These are phyloP conservation scores for Pseudoperonospora humuli DNA, from an alignment of 352 stramenopile species.

Conservation along the genomic window DNA sequence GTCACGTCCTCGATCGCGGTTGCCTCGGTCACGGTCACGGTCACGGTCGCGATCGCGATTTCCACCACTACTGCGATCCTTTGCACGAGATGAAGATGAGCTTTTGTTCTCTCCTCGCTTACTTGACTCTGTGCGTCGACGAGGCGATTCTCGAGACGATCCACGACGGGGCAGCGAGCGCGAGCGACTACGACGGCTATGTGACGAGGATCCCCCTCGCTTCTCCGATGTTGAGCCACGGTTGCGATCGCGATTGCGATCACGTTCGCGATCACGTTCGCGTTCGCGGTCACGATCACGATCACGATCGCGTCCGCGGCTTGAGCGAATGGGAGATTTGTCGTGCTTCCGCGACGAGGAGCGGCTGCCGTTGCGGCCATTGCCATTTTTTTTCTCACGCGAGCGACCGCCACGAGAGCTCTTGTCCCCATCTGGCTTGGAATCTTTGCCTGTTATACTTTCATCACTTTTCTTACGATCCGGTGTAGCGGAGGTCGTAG, in stretches of 20 bases:
- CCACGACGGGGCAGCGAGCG: constrained; percentile 39
- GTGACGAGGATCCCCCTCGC: constrained; percentile 16
- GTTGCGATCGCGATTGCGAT: constrained; percentile 18
- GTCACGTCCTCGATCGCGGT: constrained; percentile 6
- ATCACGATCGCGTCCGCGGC: constrained; percentile 19
- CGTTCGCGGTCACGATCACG: constrained; percentile 8
- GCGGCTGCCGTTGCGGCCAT: constrained; percentile 3
- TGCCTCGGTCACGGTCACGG: constrained; percentile 5
- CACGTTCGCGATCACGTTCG: constrained; percentile 10
- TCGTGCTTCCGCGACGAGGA: constrained; percentile 29
- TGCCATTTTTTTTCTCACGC: constrained; percentile 11
- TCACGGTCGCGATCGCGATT: constrained; percentile 15
- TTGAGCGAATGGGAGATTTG: constrained; percentile 21
- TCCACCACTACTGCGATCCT: constrained; percentile 17
- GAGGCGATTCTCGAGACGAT: constrained; percentile 27
- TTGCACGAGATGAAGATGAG: constrained; percentile 17
- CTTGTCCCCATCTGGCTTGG: constrained; percentile 17
- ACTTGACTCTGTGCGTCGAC: constrained; percentile 26
- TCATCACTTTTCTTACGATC: constrained; percentile 27
- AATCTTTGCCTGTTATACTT: constrained; percentile 22
- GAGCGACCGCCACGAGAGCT: constrained; percentile 11
- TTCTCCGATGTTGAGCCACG: constrained; percentile 21
- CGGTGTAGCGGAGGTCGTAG: constrained; percentile 11
- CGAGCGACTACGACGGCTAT: constrained; percentile 31
- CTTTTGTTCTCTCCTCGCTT: constrained; percentile 16